Evolutionary conservation across 495 filamentous ascomycete species (phyloP), one percentile per base, ranked within the genome.

Genomic region (Clohesyomyces aquaticus): DNA sequence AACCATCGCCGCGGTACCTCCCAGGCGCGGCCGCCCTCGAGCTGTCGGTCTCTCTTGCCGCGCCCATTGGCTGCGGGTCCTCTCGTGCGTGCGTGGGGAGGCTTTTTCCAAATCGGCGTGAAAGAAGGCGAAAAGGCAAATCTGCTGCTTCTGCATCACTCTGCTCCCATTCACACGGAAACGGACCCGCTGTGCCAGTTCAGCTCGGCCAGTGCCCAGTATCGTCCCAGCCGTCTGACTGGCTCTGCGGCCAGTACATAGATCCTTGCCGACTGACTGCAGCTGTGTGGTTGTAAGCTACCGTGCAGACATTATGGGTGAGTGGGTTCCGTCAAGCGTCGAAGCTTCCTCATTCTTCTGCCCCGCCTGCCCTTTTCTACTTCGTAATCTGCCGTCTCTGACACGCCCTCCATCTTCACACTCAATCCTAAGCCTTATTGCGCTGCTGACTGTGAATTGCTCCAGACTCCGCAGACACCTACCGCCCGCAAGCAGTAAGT

Each of bases 401-500:
- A 21, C 42, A 41, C 27, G 48, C 48, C 45, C 4, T 61, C 23
- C 22, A 22, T 41, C 48, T 52, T 52, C 48, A 25, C 48, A 52
- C 48, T 23, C 21, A 52, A 16, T 12, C 10, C 25, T 25, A 18
- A 29, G 18, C 59, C 42, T 46, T 18, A 10, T 21, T 43, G 12
- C 18, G 28, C 29, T 43, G 46, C 59, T 61, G 59, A 61, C 59
- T 48, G 21, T 48, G 21, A 10, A 22, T 23, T 3, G 50, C 63
- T 23, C 46, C 58, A 68, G 65, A 68, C 45, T 59, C 65, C 27
- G 51, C 29, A 43, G 66, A 65, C 29, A 61, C 61, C 56, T 69
- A 69, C 61, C 66, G 66, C 23, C 66, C 66, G 28, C 43, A 57
- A 27, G 35, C 61, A 26, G 66, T 69, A 65, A 65, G 66, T 69